Evolutionary conservation across 495 filamentous ascomycete genomes (phyloP), one percentile per base, ranked within the genome.

Genomic region (Annulohypoxylon nitens): DNA sequence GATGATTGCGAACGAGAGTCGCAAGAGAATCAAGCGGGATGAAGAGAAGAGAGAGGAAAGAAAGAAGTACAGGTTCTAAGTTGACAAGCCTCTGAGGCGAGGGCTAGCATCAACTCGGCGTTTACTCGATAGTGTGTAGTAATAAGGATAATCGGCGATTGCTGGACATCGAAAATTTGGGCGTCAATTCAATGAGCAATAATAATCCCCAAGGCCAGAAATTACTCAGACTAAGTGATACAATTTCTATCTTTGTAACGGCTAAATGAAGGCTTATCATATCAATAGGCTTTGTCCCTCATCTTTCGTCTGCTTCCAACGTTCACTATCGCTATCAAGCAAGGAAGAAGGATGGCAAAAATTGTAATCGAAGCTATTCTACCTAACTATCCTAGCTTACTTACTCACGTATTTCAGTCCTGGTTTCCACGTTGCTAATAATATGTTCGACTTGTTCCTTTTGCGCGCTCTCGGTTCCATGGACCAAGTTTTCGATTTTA

Each of bases 1-100:
- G 76, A 97, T 99, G 95, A 97, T 98, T 85, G 94, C 93, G 36
- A 90, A 91, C 71, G 96, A 98, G 81, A 94, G 90, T 78, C 88
- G 93, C 64, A 98, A 98, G 84, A 86, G 94, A 80, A 85, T 93
- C 78, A 94, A 93, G 85, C 86, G 90, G 71, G 94, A 98, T 70
- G 92, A 95, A 79, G 93, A 97, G 80, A 88, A 86, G 79, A 84
- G 86, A 61, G 83, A 82, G 25, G 83, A 86, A 69, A 83, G 76
- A 77, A 84, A 79, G 72, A 81, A 79, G 67, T 79, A 79, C 47
- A 76, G 74, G 47, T 78, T 81, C 53, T 82, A 75, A 64, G 12
- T 12, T 20, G 41, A 4, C 18, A 23, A 3, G 9, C 34, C n/a
- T 53, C 43, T 33, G 10, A 37, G 34, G 63, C 30, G 9, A 26